A percentile compares a stretch with the other conserved stretches of the same genome.
Evolutionary conservation across 2,329 filamentous ascomycete species (phyloP).

Genomic region (Aspergillus sp.): DNA sequence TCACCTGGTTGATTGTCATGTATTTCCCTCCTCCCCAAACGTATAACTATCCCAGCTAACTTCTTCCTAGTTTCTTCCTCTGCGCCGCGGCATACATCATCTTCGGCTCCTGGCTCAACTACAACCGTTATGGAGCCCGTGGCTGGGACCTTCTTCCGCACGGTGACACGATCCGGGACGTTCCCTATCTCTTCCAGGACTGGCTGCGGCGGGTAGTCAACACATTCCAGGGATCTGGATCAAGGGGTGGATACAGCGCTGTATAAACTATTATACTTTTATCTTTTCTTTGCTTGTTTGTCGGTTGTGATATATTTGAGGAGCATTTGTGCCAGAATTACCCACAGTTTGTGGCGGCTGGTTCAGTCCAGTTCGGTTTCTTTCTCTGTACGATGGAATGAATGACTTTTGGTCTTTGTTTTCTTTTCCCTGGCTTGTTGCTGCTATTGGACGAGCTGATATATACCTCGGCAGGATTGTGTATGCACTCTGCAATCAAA

Average conservation of each 20-base stretch:
- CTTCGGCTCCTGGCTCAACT: constrained; percentile 98
- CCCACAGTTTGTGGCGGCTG: background rate
- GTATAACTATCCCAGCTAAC: background rate
- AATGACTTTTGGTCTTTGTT: background rate
- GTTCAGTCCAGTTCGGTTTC: background rate
- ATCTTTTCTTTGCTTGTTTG: background rate
- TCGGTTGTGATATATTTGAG: background rate
- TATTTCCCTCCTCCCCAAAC: constrained; percentile 41
- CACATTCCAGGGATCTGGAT: constrained; percentile 79
- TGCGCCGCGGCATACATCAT: constrained; percentile 86
- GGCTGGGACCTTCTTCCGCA: constrained; percentile 95
- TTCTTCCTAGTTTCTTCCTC: constrained; percentile 70
- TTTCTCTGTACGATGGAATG: constrained; percentile 9
- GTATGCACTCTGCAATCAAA: background rate
- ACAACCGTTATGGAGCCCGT: constrained; percentile 90
- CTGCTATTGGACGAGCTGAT: constrained; percentile 2
- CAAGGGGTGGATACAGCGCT: constrained; percentile 89
- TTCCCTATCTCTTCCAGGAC: constrained; percentile 90
- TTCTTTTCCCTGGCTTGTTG: background rate
- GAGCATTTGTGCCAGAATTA: background rate
- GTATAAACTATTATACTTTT: constrained; percentile 55
- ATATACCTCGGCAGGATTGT: constrained; percentile 11
- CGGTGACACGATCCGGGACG: constrained; percentile 84
- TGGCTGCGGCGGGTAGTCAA: constrained; percentile 77
- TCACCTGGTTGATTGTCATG: constrained; percentile 96